phyloP scores from a whole-genome alignment of 1,284 basidiomycete genomes.

The Cystobasidium slooffiae region DNA sequence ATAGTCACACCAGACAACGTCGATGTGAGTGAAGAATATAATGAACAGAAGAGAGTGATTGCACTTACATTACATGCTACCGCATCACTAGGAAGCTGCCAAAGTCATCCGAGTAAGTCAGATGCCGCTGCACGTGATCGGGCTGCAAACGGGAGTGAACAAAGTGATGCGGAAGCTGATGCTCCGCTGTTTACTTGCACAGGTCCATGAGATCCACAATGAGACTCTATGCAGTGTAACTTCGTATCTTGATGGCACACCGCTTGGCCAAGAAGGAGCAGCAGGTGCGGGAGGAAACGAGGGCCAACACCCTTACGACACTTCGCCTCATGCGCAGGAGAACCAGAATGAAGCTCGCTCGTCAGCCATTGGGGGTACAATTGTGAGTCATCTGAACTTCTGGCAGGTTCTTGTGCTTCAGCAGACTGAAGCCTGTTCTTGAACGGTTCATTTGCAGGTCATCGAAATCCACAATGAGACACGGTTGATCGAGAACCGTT shows the following conservation, averaged over 20 bases:
- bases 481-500: constrained; percentile 14
- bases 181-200: neutral
- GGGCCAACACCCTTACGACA: constrained; percentile 30
- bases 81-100: constrained; percentile 5
- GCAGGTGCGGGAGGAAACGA: neutral
- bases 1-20: constrained; percentile 7
- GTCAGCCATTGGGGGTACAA: constrained; percentile 7
- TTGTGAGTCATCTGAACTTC: constrained; percentile 15
- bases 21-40: neutral
- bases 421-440: neutral
- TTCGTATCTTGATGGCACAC: constrained; percentile 3
- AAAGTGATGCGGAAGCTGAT: neutral
- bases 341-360: constrained; percentile 33
- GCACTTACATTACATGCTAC: neutral
- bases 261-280: neutral
- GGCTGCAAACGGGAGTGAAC: neutral
- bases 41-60: neutral
- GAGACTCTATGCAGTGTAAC: constrained; percentile 22
- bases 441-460: neutral
- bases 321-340: constrained; percentile 10
- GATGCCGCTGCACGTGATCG: neutral
- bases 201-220: constrained; percentile 31
- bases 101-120: constrained; percentile 27
- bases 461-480: constrained; percentile 41
- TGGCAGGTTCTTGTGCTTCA: no score